Base-by-base conservation (phyloP, 1,284 basidiomycete species). In the Bjerkandera adusta region DNA sequence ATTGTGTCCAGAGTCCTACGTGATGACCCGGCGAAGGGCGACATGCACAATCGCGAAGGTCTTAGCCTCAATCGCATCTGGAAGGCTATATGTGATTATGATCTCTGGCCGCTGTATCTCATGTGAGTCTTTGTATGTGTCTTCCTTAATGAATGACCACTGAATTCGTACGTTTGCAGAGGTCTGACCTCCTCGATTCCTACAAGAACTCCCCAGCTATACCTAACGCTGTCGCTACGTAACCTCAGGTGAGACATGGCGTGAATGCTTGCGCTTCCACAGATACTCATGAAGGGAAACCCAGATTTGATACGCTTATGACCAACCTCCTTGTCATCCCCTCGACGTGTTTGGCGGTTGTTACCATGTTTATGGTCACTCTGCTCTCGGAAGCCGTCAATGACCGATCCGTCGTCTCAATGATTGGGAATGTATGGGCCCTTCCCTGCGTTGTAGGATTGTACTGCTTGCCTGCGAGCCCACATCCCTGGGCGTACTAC, bases 21-120 rank as follows among this genome's bases (percentile, higher is more conserved):
- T 5, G 40, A 89, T 53, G 35, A 43, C 27, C 51, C 49, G 15
- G 40, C 43, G 7, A 53, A 49, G 36, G 49, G 47, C 16, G 47
- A 49, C 29, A 88, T 88, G 85, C 83, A 88, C 64, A 43, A 89
- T 53, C 76, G 85, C 32, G 76, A 88, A 59, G 78, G 78, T 0
- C 58, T 86, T 11, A 68, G 71, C 0, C 30, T 72, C 4, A 70
- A 67, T 51, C 71, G 65, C 79, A 13, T 57, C 79, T 67, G 76
- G 61, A 41, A 55, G 59, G 40, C 47, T 22, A 11, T 50, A 46
- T 51, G 49, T 56, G 53, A 57, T 47, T 58, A 49, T 32, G 53
- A 45, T 27, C 18, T 44, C 33, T 52, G 43, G 36, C 39, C 29
- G 10, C 18, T 33, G 8, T 41, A 33, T 24, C 39, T 27, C 24